These are phyloP conservation scores for Lavandula angustifolia DNA, from an alignment of 257 asterid genomes.

Conservation along the genomic window DNA sequence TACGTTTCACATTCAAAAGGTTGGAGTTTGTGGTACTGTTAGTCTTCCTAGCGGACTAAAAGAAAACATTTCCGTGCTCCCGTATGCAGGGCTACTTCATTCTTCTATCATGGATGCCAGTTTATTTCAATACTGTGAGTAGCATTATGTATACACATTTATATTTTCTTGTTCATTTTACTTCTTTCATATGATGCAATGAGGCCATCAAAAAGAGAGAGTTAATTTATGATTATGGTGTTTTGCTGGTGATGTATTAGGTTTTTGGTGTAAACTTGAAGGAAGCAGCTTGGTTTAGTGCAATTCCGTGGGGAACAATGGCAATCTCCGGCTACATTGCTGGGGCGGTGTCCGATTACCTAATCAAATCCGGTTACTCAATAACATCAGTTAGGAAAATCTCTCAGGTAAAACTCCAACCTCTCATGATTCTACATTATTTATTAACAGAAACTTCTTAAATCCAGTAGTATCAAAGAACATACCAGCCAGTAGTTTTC, in stretches of 20 bases:
- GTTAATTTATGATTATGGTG: neutral
- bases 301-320: constrained; percentile 99
- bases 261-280: constrained; percentile 84
- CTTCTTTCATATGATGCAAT: neutral
- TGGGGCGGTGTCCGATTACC: constrained; percentile 73
- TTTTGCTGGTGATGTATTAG: constrained; percentile 38
- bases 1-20: no score
- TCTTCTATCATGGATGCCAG: constrained; percentile 99
- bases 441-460: neutral
- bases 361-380: constrained; percentile 66
- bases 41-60: neutral
- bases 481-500: neutral
- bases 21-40: neutral
- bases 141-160: neutral
- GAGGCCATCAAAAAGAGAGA: neutral
- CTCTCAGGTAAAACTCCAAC: constrained; percentile 66
- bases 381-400: constrained; percentile 77
- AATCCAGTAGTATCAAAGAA: neutral
- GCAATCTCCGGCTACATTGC: constrained; percentile 95
- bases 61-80: constrained; percentile 2
- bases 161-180: no score
- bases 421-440: neutral
- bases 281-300: constrained; percentile 99
- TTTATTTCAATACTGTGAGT: constrained; percentile 92
- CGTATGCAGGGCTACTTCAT: constrained; percentile 92